phyloP scores from a whole-genome alignment of 805 yeast species.

The Tetrapisispora fleetii region DNA sequence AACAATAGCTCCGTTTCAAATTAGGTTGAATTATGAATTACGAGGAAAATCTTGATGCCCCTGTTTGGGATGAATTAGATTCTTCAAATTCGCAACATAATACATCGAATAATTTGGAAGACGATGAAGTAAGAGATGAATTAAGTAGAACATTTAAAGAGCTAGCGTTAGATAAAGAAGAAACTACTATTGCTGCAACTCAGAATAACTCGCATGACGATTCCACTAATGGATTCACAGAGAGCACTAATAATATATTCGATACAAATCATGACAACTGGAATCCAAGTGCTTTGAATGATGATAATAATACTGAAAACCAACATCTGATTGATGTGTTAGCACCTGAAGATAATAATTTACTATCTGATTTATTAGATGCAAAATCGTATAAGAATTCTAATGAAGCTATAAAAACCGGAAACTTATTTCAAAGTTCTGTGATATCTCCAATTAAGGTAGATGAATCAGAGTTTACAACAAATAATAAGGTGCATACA shows the following conservation, averaged over 20 bases:
- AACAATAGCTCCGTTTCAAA: not conserved
- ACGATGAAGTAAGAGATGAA: not conserved
- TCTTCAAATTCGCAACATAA: not conserved
- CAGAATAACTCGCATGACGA: not conserved
- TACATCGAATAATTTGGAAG: no score
- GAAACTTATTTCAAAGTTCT: constrained; percentile 28
- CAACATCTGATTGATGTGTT: constrained; percentile 7
- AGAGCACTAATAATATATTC: not conserved
- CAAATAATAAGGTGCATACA: not conserved
- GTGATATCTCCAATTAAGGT: constrained; percentile 14
- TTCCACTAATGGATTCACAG: not conserved
- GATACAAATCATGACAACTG: not conserved
- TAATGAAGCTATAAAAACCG: constrained; percentile 21
- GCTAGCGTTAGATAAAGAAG: not conserved
- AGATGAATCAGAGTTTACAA: constrained; percentile 2
- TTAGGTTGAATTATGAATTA: not conserved
- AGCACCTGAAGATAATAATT: constrained; percentile 24
- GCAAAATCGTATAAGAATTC: constrained; percentile 10
- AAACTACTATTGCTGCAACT: not conserved
- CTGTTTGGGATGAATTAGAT: constrained; percentile 29
- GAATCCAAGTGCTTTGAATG: not conserved
- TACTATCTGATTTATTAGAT: constrained; percentile 37
- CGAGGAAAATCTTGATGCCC: constrained; percentile 22
- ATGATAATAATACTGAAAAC: constrained; percentile 2
- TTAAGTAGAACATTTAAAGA: constrained; percentile 7